phyloP scores from a whole-genome alignment of 148 eudicot species.

The Rhododendron simsii region DNA sequence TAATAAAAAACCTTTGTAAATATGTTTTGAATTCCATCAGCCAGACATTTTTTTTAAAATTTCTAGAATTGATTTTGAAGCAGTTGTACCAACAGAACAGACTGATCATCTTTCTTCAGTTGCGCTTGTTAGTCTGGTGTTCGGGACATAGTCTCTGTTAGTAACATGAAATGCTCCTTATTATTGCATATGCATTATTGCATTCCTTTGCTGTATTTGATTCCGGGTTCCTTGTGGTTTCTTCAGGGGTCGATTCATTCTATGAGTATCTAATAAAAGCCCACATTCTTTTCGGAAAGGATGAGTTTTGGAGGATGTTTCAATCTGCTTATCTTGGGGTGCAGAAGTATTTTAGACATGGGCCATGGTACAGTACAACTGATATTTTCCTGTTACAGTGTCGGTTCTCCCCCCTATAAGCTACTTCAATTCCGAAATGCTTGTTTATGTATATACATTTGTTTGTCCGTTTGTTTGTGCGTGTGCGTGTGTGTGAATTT shows the following conservation, averaged over 20 bases:
- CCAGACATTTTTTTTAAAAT: background rate
- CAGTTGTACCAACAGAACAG: background rate
- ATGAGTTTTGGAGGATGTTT: conserved; percentile 97
- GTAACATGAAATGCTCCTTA: background rate
- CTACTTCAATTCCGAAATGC: background rate
- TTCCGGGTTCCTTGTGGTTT: background rate
- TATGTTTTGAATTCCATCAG: background rate
- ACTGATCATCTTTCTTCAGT: background rate
- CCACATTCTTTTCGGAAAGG: conserved; percentile 84
- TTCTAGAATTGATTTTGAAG: background rate
- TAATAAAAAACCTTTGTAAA: background rate
- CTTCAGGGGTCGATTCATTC: conserved; percentile 90
- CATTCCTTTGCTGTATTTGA: conserved; percentile 7
- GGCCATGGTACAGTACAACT: conserved; percentile 63
- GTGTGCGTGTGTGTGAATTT: background rate
- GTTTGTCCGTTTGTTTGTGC: background rate
- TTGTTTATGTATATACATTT: background rate
- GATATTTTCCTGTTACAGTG: background rate
- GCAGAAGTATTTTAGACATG: conserved; percentile 91
- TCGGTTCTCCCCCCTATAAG: background rate
- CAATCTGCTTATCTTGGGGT: conserved; percentile 91
- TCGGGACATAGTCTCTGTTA: background rate
- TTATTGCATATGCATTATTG: background rate
- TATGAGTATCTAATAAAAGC: conserved; percentile 92
- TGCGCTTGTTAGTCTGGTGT: background rate